Evolutionary conservation across 495 filamentous ascomycete species (phyloP), one percentile per base, ranked within the genome.

Genomic region (Evernia prunastri): DNA sequence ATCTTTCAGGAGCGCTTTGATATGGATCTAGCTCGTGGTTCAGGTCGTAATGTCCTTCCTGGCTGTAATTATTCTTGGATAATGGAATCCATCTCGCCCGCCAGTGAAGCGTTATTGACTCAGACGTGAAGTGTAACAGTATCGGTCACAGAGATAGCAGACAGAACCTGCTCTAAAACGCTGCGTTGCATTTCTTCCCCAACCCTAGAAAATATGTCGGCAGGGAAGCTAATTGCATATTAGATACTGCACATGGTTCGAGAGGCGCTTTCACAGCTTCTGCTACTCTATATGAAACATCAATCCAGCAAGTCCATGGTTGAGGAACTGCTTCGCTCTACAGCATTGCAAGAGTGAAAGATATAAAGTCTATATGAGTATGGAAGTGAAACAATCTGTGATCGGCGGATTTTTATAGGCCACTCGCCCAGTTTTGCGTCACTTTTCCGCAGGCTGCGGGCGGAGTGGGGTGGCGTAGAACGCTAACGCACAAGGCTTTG

Each of bases 401-500:
- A n/a, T n/a, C n/a, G n/a, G n/a, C n/a, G n/a, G n/a, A n/a, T n/a
- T n/a, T n/a, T n/a, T n/a, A n/a, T n/a, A n/a, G n/a, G n/a, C n/a
- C n/a, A n/a, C n/a, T n/a, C n/a, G n/a, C 7, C 7, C 20, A 49
- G 9, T 27, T 51, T 29, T 51, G 47, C 47, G 25, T 51, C 47
- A 51, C 47, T 51, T 51, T n/a, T n/a, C 29, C 25, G 25, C 47
- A 23, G 47, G 23, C 25, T 12, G n/a, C 8, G 25, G n/a, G 10
- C 47, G 25, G 36, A 2, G 1, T 39, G 10, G 10, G 2, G 36
- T 27, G 25, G 12, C 12, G 12, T 54, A 33, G n/a, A 29, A 54
- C 51, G 51, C 51, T 54, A 54, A 33, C 13, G 17, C 27, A 54
- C 29, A 54, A 33, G 51, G 51, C 51, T 54, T n/a, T 33, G 51